These are phyloP conservation scores for Psilocybe tampanensis DNA, from an alignment of 768 basidiomycete species.

Conservation along the genomic window DNA sequence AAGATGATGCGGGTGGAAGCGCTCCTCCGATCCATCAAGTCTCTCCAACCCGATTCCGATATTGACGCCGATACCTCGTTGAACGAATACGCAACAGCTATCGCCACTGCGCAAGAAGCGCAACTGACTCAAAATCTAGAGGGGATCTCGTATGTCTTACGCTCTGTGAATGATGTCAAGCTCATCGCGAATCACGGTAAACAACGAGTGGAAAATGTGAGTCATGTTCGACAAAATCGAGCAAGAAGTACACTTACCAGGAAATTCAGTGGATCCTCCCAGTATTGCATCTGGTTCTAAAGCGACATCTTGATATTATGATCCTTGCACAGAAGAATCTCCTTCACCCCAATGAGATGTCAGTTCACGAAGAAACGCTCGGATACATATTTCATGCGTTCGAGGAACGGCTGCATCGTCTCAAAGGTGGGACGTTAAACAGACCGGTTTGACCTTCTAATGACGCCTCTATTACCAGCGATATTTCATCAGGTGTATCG, in stretches of 20 bases:
- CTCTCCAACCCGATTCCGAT: background rate
- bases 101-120: background rate
- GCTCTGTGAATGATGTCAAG: background rate
- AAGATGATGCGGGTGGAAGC: background rate
- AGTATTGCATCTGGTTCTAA: slow-evolving; percentile 2
- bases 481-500: slow-evolving; percentile 4
- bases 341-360: background rate
- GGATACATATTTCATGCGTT: background rate
- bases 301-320: slow-evolving; percentile 4
- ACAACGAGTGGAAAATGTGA: slow-evolving; percentile 2
- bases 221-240: background rate
- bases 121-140: background rate
- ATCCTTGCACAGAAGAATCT: background rate
- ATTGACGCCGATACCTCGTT: background rate
- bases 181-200: background rate
- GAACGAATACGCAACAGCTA: background rate
- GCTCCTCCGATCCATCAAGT: background rate
- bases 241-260: no score
- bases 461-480: background rate
- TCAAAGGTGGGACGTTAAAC: background rate
- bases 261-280: slow-evolving; percentile 8
- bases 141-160: background rate
- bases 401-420: background rate
- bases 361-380: background rate
- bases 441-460: background rate